phyloP scores from a whole-genome alignment of 202 grass and related monocot genomes.

The Carex arenaria region DNA sequence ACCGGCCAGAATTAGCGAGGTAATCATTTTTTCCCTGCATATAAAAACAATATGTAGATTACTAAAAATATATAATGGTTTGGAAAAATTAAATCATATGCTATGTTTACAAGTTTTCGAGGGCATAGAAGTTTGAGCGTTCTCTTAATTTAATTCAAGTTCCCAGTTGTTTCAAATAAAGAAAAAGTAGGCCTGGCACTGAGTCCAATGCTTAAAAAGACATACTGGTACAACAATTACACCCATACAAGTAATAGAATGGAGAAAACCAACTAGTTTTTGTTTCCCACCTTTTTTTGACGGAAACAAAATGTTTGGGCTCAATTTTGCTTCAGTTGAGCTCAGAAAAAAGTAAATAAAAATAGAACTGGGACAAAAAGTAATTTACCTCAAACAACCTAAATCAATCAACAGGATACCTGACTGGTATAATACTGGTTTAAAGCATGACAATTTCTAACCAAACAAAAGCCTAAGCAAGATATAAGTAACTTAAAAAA shows the following conservation, averaged over 20 bases:
- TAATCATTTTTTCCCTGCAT: conserved; percentile 70
- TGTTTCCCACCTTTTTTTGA: background rate
- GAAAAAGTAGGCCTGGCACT: background rate
- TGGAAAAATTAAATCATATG: conserved; percentile 1
- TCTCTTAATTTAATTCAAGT: background rate
- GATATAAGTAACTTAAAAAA: background rate
- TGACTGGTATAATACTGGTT: background rate
- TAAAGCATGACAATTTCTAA: background rate
- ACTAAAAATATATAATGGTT: background rate
- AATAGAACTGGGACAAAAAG: background rate
- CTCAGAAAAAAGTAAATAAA: background rate
- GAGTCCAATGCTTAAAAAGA: background rate
- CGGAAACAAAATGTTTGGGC: background rate
- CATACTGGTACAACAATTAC: background rate
- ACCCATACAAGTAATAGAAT: background rate
- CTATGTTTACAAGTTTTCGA: background rate
- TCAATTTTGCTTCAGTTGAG: too few relatives aligned
- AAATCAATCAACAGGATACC: background rate
- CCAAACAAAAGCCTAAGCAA: background rate
- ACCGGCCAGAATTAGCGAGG: conserved; percentile 50
- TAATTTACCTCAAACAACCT: background rate
- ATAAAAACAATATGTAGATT: conserved; percentile 1
- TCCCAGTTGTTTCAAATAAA: background rate
- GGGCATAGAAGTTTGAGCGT: background rate
- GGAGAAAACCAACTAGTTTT: background rate